A percentile compares a stretch with the other conserved stretches of the same genome.
phyloP scores from a whole-genome alignment of 1,284 basidiomycete genomes.

The Apiotrichum laibachii region DNA sequence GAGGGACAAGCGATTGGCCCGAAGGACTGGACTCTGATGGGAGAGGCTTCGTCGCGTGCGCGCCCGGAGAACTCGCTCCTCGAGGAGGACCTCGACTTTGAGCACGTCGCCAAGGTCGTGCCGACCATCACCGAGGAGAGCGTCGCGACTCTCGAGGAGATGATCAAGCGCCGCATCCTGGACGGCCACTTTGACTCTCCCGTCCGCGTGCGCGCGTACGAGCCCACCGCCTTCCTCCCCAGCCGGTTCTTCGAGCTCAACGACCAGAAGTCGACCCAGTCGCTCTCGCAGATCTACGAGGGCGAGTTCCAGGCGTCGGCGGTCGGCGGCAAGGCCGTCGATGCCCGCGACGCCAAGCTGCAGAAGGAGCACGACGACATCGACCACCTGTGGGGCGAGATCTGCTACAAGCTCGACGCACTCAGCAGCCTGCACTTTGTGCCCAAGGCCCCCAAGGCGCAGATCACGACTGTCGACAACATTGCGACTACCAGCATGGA shows the following conservation, averaged over 20 bases:
- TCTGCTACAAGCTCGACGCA: conserved; percentile 88
- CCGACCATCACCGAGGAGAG: conserved; percentile 88
- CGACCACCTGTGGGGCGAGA: conserved; percentile 74
- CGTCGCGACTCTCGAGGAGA: conserved; percentile 78
- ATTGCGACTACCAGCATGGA: conserved; percentile 82
- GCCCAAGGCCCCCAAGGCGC: conserved; percentile 92
- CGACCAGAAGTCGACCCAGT: conserved; percentile 81
- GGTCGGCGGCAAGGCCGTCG: conserved; percentile 53
- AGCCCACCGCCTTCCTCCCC: conserved; percentile 85
- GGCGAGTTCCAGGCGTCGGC: conserved; percentile 76
- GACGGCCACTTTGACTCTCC: conserved; percentile 89
- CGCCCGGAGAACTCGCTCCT: conserved; percentile 89
- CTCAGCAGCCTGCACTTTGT: conserved; percentile 93
- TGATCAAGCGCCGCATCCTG: conserved; percentile 86
- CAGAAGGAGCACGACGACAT: conserved; percentile 86
- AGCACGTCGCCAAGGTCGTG: conserved; percentile 77
- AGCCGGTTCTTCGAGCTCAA: conserved; percentile 85
- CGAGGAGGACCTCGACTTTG: conserved; percentile 93
- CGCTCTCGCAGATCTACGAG: conserved; percentile 94
- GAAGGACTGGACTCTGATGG: conserved; percentile 88
- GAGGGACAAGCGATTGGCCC: conserved; percentile 58
- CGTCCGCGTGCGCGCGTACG: conserved; percentile 69
- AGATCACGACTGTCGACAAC: conserved; percentile 82
- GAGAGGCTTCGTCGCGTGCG: conserved; percentile 77
- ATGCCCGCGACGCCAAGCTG: conserved; percentile 85